These are phyloP conservation scores for Magnusiomyces suaveolens DNA, from an alignment of 1,139 yeast genomes.

Conservation along the genomic window DNA sequence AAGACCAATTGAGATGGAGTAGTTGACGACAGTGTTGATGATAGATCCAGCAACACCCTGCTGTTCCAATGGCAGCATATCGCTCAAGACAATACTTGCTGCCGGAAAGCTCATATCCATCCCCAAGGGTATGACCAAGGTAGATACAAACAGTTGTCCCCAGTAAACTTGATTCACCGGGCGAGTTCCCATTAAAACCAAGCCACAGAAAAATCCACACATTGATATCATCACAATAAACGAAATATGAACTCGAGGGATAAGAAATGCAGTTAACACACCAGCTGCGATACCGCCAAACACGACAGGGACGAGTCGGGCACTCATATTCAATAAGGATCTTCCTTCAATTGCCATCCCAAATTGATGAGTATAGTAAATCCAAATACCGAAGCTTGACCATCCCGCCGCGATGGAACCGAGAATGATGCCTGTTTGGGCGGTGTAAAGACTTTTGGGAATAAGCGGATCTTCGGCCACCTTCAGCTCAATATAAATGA, in stretches of 20 bases:
- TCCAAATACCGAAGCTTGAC: conserved; percentile 54
- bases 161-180: conserved; percentile 43
- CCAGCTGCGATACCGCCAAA: conserved; percentile 43
- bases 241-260: conserved; percentile 36
- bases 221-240: conserved; percentile 40
- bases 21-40: conserved; percentile 52
- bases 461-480: conserved; percentile 39
- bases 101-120: conserved; percentile 64
- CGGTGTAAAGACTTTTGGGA: conserved; percentile 37
- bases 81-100: conserved; percentile 43
- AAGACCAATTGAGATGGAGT: conserved; percentile 52
- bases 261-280: conserved; percentile 34
- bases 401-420: conserved; percentile 48
- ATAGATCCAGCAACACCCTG: conserved; percentile 63
- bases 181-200: conserved; percentile 38
- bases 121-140: conserved; percentile 44
- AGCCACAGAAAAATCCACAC: conserved; percentile 38
- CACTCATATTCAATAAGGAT: conserved; percentile 35
- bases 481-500: conserved; percentile 33
- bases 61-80: conserved; percentile 42
- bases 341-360: conserved; percentile 30
- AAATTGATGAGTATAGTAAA: conserved; percentile 39
- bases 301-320: conserved; percentile 36
- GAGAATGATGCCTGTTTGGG: conserved; percentile 40
- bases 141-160: conserved; percentile 44